Percentiles rank a stretch among this genome's conserved stretches.
Evolutionary conservation across 257 asterid genomes (phyloP).

Genomic region (Salvia splendens): DNA sequence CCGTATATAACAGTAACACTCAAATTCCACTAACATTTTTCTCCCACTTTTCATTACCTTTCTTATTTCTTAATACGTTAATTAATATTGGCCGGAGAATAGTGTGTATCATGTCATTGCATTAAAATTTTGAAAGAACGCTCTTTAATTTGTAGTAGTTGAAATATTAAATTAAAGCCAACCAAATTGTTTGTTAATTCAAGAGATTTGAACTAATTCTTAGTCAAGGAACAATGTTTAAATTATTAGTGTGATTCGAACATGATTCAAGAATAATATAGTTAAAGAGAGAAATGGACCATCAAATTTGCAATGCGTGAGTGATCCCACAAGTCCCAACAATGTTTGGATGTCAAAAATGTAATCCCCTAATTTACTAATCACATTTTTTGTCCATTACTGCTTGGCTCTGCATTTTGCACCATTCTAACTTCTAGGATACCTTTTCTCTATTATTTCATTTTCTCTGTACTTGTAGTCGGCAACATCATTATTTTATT

Average conservation of each 20-base stretch:
- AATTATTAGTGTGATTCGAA: conserved; percentile 16
- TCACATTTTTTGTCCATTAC: conserved; percentile 44
- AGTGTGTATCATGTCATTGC: too few species aligned
- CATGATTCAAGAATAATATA: conserved; percentile 33
- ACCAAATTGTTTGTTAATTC: conserved; percentile 1
- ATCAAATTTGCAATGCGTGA: conserved; percentile 49
- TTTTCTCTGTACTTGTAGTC: too few species aligned
- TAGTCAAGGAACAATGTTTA: conserved; percentile 17
- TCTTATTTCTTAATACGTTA: too few species aligned
- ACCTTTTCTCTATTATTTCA: not conserved
- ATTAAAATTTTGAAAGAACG: not conserved
- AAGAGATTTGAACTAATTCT: conserved; percentile 10
- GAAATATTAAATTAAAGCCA: not conserved
- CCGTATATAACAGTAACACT: too few species aligned
- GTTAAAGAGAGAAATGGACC: conserved; percentile 16
- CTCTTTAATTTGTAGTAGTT: not conserved
- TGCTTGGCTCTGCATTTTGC: conserved; percentile 43
- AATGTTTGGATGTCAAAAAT: conserved; percentile 54
- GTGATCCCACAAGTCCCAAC: conserved; percentile 61
- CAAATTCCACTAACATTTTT: too few species aligned
- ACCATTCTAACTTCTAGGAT: conserved; percentile 37
- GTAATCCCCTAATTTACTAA: conserved; percentile 29
- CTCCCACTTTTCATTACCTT: too few species aligned
- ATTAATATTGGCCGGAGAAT: too few species aligned
- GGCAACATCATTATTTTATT: too few species aligned